These are phyloP conservation scores for Salvia rosmarinus DNA, from an alignment of 257 asterid genomes.

Conservation along the genomic window DNA sequence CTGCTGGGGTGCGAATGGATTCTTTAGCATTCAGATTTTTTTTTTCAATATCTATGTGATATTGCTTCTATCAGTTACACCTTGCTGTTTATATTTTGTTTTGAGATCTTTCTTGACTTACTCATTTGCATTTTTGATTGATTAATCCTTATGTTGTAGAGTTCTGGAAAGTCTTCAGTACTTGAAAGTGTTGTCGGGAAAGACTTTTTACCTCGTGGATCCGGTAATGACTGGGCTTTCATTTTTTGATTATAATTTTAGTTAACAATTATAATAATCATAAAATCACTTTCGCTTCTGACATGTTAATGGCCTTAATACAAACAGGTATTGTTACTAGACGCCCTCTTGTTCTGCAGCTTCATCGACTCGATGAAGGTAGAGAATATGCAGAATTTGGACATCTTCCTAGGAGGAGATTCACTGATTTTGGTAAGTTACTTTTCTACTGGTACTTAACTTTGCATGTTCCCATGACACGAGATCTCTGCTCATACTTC, in stretches of 20 bases:
- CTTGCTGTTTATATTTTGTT: conserved; percentile 1
- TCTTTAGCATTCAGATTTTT: not conserved
- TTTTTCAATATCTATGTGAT: not conserved
- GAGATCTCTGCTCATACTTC: not conserved
- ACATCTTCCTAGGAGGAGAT: conserved; percentile 80
- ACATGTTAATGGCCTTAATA: not conserved
- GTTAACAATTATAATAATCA: not conserved
- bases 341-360: conserved; percentile 97
- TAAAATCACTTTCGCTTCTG: not conserved
- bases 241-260: not conserved
- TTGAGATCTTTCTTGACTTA: not conserved
- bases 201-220: conserved; percentile 99
- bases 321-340: conserved; percentile 90
- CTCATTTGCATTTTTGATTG: conserved; percentile 23
- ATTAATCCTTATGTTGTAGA: conserved; percentile 47
- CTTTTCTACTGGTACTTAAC: not conserved
- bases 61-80: conserved; percentile 12
- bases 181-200: conserved; percentile 97
- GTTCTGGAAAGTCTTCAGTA: conserved; percentile 98
- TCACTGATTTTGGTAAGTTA: conserved; percentile 89
- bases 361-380: conserved; percentile 80
- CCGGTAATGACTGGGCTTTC: conserved; percentile 55
- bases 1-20: not conserved
- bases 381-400: conserved; percentile 99
- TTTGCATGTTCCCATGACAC: not conserved